A percentile compares a stretch with the other conserved stretches of the same genome.
Conservation (phyloP, 176 grass and related monocot species). For the Leersia perrieri region DNA sequence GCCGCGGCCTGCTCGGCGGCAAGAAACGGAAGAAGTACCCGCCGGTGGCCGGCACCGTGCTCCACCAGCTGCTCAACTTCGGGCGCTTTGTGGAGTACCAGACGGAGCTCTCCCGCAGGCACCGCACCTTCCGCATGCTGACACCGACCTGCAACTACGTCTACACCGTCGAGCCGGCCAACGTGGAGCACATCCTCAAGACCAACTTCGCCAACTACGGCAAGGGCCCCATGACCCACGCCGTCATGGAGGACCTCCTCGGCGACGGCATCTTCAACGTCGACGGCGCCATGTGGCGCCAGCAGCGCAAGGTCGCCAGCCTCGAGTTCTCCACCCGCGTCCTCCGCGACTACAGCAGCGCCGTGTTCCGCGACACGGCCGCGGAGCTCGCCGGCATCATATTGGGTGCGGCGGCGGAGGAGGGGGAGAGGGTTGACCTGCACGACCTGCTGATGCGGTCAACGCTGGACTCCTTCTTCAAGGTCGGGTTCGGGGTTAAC, state of each 20-base stretch:
- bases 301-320: slow-evolving; percentile 79
- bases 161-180: slow-evolving; percentile 67
- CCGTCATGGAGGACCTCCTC: slow-evolving; percentile 46
- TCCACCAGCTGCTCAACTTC: slow-evolving; percentile 59
- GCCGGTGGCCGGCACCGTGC: slow-evolving; percentile 57
- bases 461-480: slow-evolving; percentile 75
- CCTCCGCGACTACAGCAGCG: slow-evolving; percentile 68
- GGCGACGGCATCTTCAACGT: slow-evolving; percentile 86
- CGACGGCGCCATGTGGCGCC: slow-evolving; percentile 74
- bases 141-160: slow-evolving; percentile 51
- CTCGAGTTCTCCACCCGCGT: slow-evolving; percentile 66
- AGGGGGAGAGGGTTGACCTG: slow-evolving; percentile 38
- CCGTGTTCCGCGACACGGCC: slow-evolving; percentile 60
- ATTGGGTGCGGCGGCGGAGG: background rate
- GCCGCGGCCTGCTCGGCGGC: background rate
- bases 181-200: slow-evolving; percentile 79
- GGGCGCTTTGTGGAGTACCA: slow-evolving; percentile 53
- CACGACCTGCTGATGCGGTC: slow-evolving; percentile 69
- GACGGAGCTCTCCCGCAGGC: slow-evolving; percentile 33
- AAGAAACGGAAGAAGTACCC: slow-evolving; percentile 41
- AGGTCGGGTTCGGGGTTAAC: slow-evolving; percentile 56
- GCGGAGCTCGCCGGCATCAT: slow-evolving; percentile 50
- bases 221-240: slow-evolving; percentile 50
- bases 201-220: slow-evolving; percentile 88
- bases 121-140: slow-evolving; percentile 73